Evolutionary conservation across 2,329 filamentous ascomycete genomes (phyloP), one percentile per base, ranked within the genome.

Genomic region (Claviceps purpurea): DNA sequence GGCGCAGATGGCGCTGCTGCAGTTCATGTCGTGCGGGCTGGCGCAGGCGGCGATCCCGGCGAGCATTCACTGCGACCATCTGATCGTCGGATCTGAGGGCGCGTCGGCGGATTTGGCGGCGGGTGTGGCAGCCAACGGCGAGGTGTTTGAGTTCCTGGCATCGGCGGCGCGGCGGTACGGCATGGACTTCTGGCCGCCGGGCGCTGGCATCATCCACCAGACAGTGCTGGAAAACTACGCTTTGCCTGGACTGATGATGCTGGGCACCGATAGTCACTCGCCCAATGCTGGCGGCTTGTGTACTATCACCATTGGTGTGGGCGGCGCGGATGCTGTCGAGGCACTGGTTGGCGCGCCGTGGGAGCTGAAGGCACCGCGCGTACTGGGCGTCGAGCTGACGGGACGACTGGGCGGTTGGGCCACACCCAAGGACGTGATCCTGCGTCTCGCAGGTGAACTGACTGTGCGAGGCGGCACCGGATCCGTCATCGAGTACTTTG

Each of bases 151-250:
- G 69, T 98, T 98, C 68, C 71, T 98, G 53, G 91, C 96, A 75
- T 94, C 87, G 51, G 93, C 93, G 0, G 84, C 84, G 16, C 89
- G 85, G 73, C 89, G 85, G 68, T 95, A 93, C 63, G 90, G 90
- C 45, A 93, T 95, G 66, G 89, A 95, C 67, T 95, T 95, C 65
- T 95, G 89, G 90, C 88, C 89, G 2, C 89, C 89, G 0, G 90
- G 90, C 55, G 89, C 90, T 7, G 90, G 89, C 57, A 95, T 95
- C 59, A 95, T 98, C 59, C 93, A 98, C 71, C 93, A 98, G 77
- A 95, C 88, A 50, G 93, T 98, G 22, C 72, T 98, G 61, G 93
- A 98, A 74, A 97, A 98, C 72, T 98, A 98, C 66, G 87, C 90
- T 38, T 82, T 91, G n/a, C 93, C 93, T 20, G 93, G 93, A 49